phyloP scores from a whole-genome alignment of 139 green algal species.

The Closterium sp. region DNA sequence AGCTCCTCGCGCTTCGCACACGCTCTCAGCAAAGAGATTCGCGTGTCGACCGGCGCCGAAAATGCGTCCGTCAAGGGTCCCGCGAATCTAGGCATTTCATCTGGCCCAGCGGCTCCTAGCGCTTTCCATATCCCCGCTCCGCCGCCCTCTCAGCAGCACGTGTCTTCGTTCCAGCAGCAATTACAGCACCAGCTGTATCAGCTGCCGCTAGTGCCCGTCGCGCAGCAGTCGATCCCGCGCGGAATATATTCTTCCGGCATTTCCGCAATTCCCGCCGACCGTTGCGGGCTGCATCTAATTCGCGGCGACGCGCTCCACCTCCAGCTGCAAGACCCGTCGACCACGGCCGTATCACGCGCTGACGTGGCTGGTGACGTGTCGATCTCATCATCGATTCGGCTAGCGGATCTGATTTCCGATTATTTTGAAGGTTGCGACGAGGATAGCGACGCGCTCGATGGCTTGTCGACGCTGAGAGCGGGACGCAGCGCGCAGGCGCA shows the following conservation, averaged over 20 bases:
- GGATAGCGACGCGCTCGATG: background rate
- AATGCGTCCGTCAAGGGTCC: background rate
- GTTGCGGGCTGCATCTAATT: background rate
- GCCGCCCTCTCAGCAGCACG: no score
- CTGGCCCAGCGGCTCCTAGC: background rate
- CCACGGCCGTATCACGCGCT: background rate
- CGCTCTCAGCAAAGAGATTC: background rate
- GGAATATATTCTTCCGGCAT: background rate
- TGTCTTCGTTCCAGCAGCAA: background rate
- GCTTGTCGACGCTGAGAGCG: background rate
- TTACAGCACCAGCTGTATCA: background rate
- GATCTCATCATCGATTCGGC: background rate
- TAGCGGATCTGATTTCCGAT: background rate
- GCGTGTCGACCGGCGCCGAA: background rate
- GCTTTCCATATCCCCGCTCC: no score
- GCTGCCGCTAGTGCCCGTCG: background rate
- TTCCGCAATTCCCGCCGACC: background rate
- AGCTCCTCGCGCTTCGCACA: background rate
- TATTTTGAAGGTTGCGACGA: background rate
- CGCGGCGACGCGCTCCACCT: background rate
- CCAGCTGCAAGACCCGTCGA: background rate
- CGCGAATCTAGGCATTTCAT: background rate
- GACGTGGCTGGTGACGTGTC: background rate
- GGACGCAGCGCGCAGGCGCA: background rate
- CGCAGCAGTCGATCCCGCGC: background rate